Evolutionary conservation across 192 early-diverging fungal species (phyloP), one percentile per base, ranked within the genome.

Genomic region (Coemansia pectinata): DNA sequence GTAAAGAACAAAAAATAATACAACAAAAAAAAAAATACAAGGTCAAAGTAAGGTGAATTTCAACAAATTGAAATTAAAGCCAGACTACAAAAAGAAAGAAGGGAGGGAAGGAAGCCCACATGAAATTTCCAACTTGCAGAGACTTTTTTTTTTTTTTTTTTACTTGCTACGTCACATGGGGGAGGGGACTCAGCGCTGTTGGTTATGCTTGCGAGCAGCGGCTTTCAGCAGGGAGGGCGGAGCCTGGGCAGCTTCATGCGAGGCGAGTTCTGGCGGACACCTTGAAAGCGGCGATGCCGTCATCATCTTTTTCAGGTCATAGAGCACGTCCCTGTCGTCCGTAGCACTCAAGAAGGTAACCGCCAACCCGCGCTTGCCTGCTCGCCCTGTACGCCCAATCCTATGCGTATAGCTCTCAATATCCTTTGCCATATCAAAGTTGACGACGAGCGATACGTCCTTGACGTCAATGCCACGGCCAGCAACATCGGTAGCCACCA

Each of bases 351-450:
- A 69, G 68, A 99, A 98, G 2, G 98, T 94, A 19, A 98, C 87
- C 0, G 98, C 93, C 11, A 92, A 84, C 44, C 98, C 98, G 15
- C 87, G 86, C 62, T 91, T 87, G 53, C 98, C 98, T n/a, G 96
- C 98, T 79, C 98, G 91, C 63, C 96, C 98, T 1, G 98, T 99
- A 70, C 98, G 91, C 68, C 98, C 98, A 73, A 98, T 98, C 65
- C 98, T 88, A 86, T 99, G 98, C 33, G 96, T 99, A 74, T 99
- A 99, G 67, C 94, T 93, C 89, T 98, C 96, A 81, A 99, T 97
- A 65, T 90, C 93, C 79, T 96, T 98, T 45, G 96, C 91, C 96
- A 99, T 99, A 67, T 98, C 95, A 78, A 89, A 98, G 78, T 99
- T 99, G 48, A 99, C 76, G 5, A 99, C 98, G 55, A 98, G 76